These are phyloP conservation scores for Globisporangium paroecandrum DNA, from an alignment of 352 stramenopile species.

Conservation along the genomic window DNA sequence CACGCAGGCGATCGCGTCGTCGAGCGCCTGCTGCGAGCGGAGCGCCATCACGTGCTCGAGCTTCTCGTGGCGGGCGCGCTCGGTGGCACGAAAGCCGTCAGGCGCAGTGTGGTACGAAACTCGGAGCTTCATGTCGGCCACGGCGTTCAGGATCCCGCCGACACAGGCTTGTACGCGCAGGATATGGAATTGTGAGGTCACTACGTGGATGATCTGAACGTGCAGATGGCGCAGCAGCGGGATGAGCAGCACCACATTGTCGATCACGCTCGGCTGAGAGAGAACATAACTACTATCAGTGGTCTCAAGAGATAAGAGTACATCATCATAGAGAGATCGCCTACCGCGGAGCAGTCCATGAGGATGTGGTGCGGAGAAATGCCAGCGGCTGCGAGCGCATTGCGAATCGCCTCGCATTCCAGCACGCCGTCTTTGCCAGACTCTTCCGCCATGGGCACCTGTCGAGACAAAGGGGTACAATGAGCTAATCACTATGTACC, in stretches of 20 bases:
- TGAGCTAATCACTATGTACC: neutral
- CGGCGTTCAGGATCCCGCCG: slow-evolving; percentile 26
- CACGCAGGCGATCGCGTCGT: slow-evolving; percentile 22
- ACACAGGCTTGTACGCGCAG: slow-evolving; percentile 27
- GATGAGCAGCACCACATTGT: slow-evolving; percentile 35
- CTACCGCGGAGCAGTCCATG: slow-evolving; percentile 64
- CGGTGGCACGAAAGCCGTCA: slow-evolving; percentile 17
- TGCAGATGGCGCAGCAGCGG: slow-evolving; percentile 28
- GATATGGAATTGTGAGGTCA: slow-evolving; percentile 37
- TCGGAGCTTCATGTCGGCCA: slow-evolving; percentile 21
- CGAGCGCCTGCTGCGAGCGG: slow-evolving; percentile 12
- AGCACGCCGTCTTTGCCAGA: slow-evolving; percentile 32
- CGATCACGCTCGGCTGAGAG: slow-evolving; percentile 31
- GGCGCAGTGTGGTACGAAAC: slow-evolving; percentile 29
- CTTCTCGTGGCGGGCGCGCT: slow-evolving; percentile 14
- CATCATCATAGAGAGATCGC: slow-evolving; percentile 9
- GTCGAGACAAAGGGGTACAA: slow-evolving; percentile 6
- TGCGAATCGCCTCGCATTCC: slow-evolving; percentile 50
- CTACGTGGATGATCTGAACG: slow-evolving; percentile 31
- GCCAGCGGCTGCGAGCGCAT: slow-evolving; percentile 43
- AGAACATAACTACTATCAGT: too few species aligned
- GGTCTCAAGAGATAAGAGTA: too few species aligned
- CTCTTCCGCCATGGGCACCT: slow-evolving; percentile 40
- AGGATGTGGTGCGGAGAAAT: slow-evolving; percentile 66
- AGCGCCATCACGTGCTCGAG: slow-evolving; percentile 10